Conservation (phyloP, 2,329 filamentous ascomycete species). For the Stachybotrys echinatus region DNA sequence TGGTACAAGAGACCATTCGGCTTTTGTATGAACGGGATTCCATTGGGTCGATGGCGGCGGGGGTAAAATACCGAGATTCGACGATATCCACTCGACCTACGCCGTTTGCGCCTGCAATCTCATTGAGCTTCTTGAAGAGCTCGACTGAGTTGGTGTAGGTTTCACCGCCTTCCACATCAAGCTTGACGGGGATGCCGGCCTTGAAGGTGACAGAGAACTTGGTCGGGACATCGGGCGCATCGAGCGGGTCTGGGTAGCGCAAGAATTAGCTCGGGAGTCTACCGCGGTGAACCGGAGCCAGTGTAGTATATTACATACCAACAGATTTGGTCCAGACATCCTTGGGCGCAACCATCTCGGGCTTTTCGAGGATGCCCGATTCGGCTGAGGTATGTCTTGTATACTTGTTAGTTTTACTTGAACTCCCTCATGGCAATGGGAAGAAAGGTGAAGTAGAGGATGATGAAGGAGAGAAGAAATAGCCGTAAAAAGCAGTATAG, state of each 20-base stretch:
- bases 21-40: too few relatives aligned
- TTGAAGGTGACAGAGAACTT: slow-evolving; percentile 63
- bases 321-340: slow-evolving; percentile 67
- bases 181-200: slow-evolving; percentile 62
- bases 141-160: slow-evolving; percentile 58
- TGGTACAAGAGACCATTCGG: too few relatives aligned
- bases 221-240: slow-evolving; percentile 58
- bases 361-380: slow-evolving; percentile 55
- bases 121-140: slow-evolving; percentile 60
- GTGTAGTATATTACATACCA: slow-evolving; percentile 11
- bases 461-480: slow-evolving; percentile 44
- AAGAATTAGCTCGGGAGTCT: slow-evolving; percentile 11
- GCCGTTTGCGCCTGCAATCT: slow-evolving; percentile 59
- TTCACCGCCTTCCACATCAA: slow-evolving; percentile 50
- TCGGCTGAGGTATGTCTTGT: neutral
- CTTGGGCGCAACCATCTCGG: slow-evolving; percentile 53
- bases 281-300: neutral
- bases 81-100: slow-evolving; percentile 58
- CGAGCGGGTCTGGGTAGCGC: slow-evolving; percentile 54
- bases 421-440: slow-evolving; percentile 1
- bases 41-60: too few relatives aligned
- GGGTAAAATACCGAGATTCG: slow-evolving; percentile 41
- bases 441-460: too few relatives aligned
- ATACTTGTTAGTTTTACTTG: too few relatives aligned
- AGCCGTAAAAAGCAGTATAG: neutral